These are phyloP conservation scores for Dendrocalamus latiflorus DNA, from an alignment of 202 grass and related monocot species.

Conservation along the genomic window DNA sequence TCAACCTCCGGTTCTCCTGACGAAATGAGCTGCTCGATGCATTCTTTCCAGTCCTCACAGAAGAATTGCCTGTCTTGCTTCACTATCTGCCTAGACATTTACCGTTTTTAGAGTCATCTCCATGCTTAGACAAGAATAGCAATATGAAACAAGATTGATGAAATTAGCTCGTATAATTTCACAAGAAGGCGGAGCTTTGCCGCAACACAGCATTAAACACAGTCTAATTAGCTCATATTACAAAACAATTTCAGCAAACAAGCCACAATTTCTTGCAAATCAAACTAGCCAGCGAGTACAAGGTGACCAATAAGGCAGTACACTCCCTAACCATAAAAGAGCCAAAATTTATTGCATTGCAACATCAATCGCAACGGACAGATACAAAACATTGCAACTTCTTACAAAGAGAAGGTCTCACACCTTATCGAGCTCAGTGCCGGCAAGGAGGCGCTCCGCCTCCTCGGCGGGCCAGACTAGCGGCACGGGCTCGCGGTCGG, in stretches of 20 bases:
- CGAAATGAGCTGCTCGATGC: conserved; percentile 56
- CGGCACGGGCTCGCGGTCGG: conserved; percentile 68
- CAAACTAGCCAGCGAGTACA: background rate
- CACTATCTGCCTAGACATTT: conserved; percentile 70
- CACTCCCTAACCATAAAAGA: background rate
- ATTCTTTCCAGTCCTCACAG: conserved; percentile 87
- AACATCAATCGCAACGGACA: background rate
- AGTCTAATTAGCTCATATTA: background rate
- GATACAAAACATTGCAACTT: background rate
- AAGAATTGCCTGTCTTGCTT: conserved; percentile 77
- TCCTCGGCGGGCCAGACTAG: conserved; percentile 71
- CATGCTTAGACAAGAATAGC: background rate
- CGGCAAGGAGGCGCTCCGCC: conserved; percentile 51
- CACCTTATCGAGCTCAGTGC: conserved; percentile 94
- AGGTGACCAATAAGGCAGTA: background rate
- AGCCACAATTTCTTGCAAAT: background rate
- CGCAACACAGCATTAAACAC: background rate
- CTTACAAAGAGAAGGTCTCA: background rate
- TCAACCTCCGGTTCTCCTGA: conserved; percentile 52
- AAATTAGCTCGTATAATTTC: background rate
- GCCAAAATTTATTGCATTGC: background rate
- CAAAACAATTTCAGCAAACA: background rate
- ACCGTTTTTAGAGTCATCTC: conserved; percentile 12
- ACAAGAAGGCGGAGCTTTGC: background rate
- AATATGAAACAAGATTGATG: background rate